Evolutionary conservation across 768 basidiomycete species (phyloP), one percentile per base, ranked within the genome.

Genomic region (Tephrocybe rancida): DNA sequence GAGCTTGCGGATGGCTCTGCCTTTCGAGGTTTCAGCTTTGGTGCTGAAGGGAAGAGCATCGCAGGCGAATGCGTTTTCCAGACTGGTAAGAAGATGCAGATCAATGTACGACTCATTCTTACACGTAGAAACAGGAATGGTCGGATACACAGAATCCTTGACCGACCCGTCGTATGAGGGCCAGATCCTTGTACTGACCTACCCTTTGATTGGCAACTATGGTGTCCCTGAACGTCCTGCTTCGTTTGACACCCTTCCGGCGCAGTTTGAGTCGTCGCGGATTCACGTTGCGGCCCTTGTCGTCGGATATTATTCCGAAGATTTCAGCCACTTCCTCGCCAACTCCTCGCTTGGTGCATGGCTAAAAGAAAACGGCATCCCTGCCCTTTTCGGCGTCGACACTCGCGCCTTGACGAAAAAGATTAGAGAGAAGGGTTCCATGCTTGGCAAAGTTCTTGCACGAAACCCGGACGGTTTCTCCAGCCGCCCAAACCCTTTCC

Each of bases 11-110:
- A 98, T 72, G 96, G 95, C 3, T 84, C 92, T 50, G 87, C 90
- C 1, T 92, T 85, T 64, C 78, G 88, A 52, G 97, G 97, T 30
- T 86, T 90, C 68, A 93, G 90, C 65, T 98, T 99, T 66, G 97
- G 97, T 64, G 94, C 93, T 3, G 82, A 92, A 62, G 84, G 81
- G 42, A 95, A 93, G 73, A 95, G 92, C 66, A 80, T 96, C 27
- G 82, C 96, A 16, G 97, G 97, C 63, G 97, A 99, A 83, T 98
- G 97, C 71, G 97, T 99, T 66, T 99, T 99, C 76, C 96, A 98
- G 77, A 99, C 97, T 35, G 97, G 97, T 95, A 65, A 69, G 88
- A 64, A 38, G 37, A 37, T 44, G 22, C 39, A 45, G 27, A 32
- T 29, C 30, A 37, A n/a, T 44, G 35, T 29, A 9, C 14, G 43